Evolutionary conservation across 176 grass and related monocot species (phyloP).

Genomic region (Pontederia crassipes): DNA sequence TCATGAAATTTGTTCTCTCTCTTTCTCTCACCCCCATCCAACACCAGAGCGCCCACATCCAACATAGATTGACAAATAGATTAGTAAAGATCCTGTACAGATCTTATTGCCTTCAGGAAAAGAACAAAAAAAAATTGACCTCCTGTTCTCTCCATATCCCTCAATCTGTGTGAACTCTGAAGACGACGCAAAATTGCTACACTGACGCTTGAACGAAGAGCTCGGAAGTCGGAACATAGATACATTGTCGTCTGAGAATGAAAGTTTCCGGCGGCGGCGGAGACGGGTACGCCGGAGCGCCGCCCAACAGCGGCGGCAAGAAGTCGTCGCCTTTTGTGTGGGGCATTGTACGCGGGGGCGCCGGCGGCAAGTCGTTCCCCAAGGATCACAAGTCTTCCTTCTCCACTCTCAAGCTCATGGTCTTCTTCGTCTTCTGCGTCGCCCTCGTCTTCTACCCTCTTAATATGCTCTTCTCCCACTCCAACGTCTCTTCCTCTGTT

Average conservation of each 20-base stretch:
- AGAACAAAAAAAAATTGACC: too few species aligned
- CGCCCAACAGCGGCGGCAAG: too few species aligned
- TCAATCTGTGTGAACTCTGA: too few species aligned
- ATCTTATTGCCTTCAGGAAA: background rate
- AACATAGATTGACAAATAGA: too few species aligned
- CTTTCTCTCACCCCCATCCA: background rate
- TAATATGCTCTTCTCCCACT: background rate
- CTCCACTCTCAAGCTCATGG: background rate
- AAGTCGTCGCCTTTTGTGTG: background rate
- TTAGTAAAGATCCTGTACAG: background rate
- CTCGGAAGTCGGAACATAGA: too few species aligned
- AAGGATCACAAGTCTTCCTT: background rate
- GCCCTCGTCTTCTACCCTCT: background rate
- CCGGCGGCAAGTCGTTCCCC: background rate
- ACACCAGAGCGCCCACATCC: background rate
- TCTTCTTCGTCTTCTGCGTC: slow-evolving; percentile 3
- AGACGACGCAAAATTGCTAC: too few species aligned
- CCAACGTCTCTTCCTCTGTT: background rate
- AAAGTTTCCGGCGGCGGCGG: too few species aligned
- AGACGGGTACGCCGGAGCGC: too few species aligned
- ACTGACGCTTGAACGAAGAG: too few species aligned
- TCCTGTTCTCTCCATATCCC: too few species aligned
- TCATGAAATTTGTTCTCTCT: background rate
- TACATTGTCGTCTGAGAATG: too few species aligned
- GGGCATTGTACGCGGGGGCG: background rate